Conservation (phyloP, 2,329 filamentous ascomycete species). For the Penicillium paneum region DNA sequence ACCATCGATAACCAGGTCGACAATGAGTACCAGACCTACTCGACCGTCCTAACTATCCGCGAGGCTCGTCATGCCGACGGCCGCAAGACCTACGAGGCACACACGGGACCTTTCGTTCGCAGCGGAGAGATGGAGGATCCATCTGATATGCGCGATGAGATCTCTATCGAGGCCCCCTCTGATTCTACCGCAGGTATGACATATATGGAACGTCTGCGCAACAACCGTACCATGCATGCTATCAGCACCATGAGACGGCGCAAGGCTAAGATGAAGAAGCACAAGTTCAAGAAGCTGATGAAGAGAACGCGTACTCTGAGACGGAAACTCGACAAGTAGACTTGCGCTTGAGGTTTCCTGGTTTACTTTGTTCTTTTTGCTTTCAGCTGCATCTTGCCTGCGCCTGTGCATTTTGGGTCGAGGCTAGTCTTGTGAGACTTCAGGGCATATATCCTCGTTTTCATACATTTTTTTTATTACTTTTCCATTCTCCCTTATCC, state of each 20-base stretch:
- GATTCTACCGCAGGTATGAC: conserved; percentile 31
- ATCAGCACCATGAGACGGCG: conserved; percentile 90
- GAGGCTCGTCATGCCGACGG: conserved; percentile 52
- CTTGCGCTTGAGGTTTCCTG: conserved; percentile 9
- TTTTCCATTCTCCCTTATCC: conserved; percentile 9
- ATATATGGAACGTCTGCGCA: conserved; percentile 69
- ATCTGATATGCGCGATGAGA: conserved; percentile 26
- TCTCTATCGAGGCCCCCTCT: conserved; percentile 56
- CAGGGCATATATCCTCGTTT: conserved; percentile 21
- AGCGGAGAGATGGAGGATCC: conserved; percentile 38
- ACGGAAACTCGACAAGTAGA: conserved; percentile 70
- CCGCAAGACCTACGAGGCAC: conserved; percentile 51
- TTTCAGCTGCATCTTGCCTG: conserved; percentile 22
- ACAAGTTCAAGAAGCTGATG: conserved; percentile 99
- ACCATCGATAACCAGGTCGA: conserved; percentile 38
- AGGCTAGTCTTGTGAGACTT: conserved; percentile 19
- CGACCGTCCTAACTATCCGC: conserved; percentile 51
- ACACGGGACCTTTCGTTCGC: conserved; percentile 50
- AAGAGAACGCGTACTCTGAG: conserved; percentile 83
- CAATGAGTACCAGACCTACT: conserved; percentile 43
- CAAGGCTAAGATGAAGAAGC: conserved; percentile 99
- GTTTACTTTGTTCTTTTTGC: conserved; percentile 11
- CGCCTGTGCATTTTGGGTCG: conserved; percentile 21
- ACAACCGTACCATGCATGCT: conserved; percentile 62
- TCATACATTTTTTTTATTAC: conserved; percentile 15